These are phyloP conservation scores for Talaromyces liani DNA, from an alignment of 495 filamentous ascomycete species.

Conservation along the genomic window DNA sequence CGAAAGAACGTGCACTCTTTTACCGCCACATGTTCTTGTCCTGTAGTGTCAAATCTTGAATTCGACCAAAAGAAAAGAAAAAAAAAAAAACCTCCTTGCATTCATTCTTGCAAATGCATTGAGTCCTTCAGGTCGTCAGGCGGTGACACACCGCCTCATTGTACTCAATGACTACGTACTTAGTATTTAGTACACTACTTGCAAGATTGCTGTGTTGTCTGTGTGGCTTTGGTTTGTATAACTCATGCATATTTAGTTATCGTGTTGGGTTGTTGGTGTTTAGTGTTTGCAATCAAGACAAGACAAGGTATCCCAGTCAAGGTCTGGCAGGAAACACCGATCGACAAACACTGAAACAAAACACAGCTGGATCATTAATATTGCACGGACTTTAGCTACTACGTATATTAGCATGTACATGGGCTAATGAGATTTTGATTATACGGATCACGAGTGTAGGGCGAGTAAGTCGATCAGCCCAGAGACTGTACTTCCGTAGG, in stretches of 20 bases:
- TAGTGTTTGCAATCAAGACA: not conserved
- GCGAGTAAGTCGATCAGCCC: too few species aligned
- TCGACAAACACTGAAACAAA: not conserved
- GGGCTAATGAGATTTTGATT: too few species aligned
- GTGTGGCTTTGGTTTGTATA: not conserved
- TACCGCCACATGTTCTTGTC: too few species aligned
- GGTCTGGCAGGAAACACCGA: not conserved
- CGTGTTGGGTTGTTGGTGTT: not conserved
- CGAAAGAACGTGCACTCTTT: too few species aligned
- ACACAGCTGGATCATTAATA: too few species aligned
- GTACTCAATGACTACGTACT: not conserved
- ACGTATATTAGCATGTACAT: too few species aligned
- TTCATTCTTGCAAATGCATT: not conserved
- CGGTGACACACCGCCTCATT: not conserved
- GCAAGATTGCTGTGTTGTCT: not conserved
- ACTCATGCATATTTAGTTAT: not conserved
- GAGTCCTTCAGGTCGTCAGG: not conserved
- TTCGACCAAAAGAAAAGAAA: not conserved
- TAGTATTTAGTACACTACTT: not conserved
- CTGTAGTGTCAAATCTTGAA: too few species aligned
- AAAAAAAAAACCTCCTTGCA: not conserved
- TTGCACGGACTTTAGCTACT: not conserved
- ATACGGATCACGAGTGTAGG: not conserved
- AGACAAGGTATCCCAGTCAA: not conserved
- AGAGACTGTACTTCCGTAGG: not conserved